A percentile compares a stretch with the other conserved stretches of the same genome.
Evolutionary conservation across 2,329 filamentous ascomycete species (phyloP).

Genomic region (Diaporthe citrichinensis): DNA sequence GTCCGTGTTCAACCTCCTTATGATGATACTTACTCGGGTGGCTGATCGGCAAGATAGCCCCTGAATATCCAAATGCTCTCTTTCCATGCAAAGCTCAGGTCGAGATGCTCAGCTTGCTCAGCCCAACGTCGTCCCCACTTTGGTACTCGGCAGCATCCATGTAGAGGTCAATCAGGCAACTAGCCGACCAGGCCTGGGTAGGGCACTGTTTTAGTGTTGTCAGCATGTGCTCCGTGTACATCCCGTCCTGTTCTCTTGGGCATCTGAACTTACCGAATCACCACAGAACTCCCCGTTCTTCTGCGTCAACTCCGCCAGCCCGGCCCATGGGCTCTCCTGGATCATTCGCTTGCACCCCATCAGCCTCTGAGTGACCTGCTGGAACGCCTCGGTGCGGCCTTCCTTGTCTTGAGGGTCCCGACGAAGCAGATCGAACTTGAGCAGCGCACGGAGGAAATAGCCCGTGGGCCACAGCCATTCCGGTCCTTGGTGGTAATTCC

Average conservation of each 20-base stretch:
- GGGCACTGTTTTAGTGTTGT: slow-evolving; percentile 73
- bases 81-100: background rate
- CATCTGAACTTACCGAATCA: slow-evolving; percentile 80
- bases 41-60: slow-evolving; percentile 5
- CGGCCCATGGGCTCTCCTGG: slow-evolving; percentile 85
- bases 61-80: slow-evolving; percentile 5
- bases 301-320: slow-evolving; percentile 92
- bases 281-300: slow-evolving; percentile 85
- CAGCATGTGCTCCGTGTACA: slow-evolving; percentile 39
- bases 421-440: slow-evolving; percentile 89
- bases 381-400: slow-evolving; percentile 88
- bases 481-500: slow-evolving; percentile 98
- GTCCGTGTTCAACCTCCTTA: background rate
- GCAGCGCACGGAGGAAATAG: slow-evolving; percentile 91
- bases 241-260: background rate
- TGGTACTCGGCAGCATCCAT: slow-evolving; percentile 83
- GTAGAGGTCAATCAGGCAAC: slow-evolving; percentile 95
- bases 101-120: slow-evolving; percentile 36
- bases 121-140: slow-evolving; percentile 33
- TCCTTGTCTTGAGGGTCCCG: slow-evolving; percentile 68
- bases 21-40: background rate
- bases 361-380: slow-evolving; percentile 90
- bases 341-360: slow-evolving; percentile 90
- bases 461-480: slow-evolving; percentile 99
- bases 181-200: slow-evolving; percentile 96